Evolutionary conservation across 352 stramenopile species (phyloP).

Genomic region (Pythium phragmitis): DNA sequence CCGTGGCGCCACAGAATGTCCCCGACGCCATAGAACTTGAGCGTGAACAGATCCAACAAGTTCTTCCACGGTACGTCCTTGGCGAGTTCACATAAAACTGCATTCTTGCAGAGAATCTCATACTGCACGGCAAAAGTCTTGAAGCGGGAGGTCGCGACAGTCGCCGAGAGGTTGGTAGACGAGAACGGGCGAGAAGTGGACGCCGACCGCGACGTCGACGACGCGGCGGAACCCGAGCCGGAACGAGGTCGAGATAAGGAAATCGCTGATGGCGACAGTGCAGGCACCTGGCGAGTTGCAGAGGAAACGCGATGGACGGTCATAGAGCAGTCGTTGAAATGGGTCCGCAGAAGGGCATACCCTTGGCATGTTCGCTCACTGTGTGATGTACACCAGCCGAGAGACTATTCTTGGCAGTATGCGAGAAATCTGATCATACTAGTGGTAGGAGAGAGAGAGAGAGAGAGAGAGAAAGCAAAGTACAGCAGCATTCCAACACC

Average conservation of each 20-base stretch:
- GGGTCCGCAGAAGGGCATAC: no score
- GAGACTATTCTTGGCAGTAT: not conserved
- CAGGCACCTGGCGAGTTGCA: not conserved
- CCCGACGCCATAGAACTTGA: slow-evolving; percentile 52
- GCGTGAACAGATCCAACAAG: slow-evolving; percentile 49
- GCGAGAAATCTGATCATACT: no score
- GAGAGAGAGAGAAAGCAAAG: no score
- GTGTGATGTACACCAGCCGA: no score
- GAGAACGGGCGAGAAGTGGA: slow-evolving; percentile 37
- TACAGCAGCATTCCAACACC: no score
- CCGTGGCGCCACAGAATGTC: slow-evolving; percentile 42
- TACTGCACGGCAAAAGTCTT: slow-evolving; percentile 58
- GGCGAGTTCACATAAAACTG: slow-evolving; percentile 40
- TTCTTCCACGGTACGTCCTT: slow-evolving; percentile 62
- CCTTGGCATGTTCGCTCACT: no score
- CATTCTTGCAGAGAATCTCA: slow-evolving; percentile 49
- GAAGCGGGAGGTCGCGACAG: slow-evolving; percentile 46
- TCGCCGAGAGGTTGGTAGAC: slow-evolving; percentile 44
- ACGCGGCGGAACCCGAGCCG: not conserved
- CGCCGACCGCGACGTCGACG: slow-evolving; percentile 4
- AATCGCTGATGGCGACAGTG: no score
- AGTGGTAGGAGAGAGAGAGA: no score
- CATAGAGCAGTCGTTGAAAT: not conserved
- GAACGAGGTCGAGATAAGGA: no score
- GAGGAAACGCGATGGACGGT: not conserved